Conservation (phyloP, 2,329 filamentous ascomycete species). For the Orbilia brochopaga region DNA sequence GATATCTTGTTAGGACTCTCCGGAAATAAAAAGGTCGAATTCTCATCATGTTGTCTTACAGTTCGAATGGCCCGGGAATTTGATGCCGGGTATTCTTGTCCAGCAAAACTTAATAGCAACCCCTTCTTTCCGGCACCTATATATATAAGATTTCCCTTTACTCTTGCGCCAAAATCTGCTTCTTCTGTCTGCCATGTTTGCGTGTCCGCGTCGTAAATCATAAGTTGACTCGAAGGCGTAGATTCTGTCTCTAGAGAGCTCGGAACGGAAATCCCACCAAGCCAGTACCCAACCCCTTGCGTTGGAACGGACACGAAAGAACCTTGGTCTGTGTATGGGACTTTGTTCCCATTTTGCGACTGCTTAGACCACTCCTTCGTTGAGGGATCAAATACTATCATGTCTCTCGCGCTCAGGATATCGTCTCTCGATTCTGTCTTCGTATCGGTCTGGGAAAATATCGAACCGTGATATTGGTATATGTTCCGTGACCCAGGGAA, state of each 20-base stretch:
- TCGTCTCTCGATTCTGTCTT: not conserved
- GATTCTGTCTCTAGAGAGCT: too few species aligned
- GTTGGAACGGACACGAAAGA: constrained; percentile 5
- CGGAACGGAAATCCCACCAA: not conserved
- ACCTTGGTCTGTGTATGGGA: not conserved
- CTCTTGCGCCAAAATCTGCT: constrained; percentile 1
- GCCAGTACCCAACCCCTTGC: constrained; percentile 10
- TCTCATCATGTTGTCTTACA: too few species aligned
- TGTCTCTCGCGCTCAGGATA: not conserved
- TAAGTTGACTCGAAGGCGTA: not conserved
- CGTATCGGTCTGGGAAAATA: not conserved
- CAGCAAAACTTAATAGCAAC: constrained; percentile 21
- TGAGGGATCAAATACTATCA: constrained; percentile 9
- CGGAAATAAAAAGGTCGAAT: too few species aligned
- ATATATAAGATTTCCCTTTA: constrained; percentile 11
- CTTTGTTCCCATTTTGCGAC: not conserved
- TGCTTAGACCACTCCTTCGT: constrained; percentile 8
- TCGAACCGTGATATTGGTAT: not conserved
- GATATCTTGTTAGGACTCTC: not conserved
- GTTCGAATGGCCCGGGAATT: not conserved
- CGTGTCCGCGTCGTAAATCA: constrained; percentile 3
- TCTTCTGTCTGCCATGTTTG: constrained; percentile 12
- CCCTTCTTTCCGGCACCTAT: constrained; percentile 2
- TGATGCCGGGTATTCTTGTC: not conserved
- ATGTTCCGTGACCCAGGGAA: constrained; percentile 8